phyloP scores from a whole-genome alignment of 2,329 filamentous ascomycete genomes.

The Hypoxylon sp. region DNA sequence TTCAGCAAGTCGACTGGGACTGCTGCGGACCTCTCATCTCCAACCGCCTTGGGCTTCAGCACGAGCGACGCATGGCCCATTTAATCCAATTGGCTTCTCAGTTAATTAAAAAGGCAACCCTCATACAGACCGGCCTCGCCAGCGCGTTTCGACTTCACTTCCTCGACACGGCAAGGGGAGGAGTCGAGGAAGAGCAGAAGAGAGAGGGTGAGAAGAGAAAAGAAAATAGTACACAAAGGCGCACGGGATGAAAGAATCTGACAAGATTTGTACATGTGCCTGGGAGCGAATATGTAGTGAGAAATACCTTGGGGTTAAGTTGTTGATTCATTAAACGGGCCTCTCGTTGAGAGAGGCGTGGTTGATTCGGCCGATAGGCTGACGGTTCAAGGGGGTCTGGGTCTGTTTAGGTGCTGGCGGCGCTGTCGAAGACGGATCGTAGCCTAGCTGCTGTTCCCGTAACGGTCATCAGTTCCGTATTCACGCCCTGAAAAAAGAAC shows the following conservation, averaged over 20 bases:
- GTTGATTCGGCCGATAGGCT: constrained; percentile 42
- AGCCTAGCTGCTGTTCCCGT: constrained; percentile 32
- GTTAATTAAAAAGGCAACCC: constrained; percentile 41
- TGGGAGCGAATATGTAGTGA: constrained; percentile 18
- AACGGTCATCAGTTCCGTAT: constrained; percentile 40
- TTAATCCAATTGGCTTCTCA: constrained; percentile 42
- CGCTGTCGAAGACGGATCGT: constrained; percentile 32
- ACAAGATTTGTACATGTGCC: constrained; percentile 27
- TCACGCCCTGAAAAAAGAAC: constrained; percentile 12
- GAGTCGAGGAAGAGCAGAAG: constrained; percentile 4
- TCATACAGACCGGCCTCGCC: constrained; percentile 40
- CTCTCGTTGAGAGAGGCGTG: constrained; percentile 50
- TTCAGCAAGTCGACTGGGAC: constrained; percentile 27
- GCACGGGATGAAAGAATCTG: constrained; percentile 19
- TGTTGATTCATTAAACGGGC: constrained; percentile 56
- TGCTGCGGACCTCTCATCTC: constrained; percentile 17
- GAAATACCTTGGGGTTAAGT: constrained; percentile 54
- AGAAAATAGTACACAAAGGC: constrained; percentile 23
- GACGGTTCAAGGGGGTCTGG: constrained; percentile 20
- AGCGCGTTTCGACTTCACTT: constrained; percentile 30
- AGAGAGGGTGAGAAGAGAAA: constrained; percentile 18
- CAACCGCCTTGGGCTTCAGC: constrained; percentile 32
- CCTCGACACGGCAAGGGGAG: constrained; percentile 19
- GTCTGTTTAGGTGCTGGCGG: constrained; percentile 2
- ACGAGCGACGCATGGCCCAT: constrained; percentile 37